These are phyloP conservation scores for Cryoendolithus antarcticus DNA, from an alignment of 2,329 filamentous ascomycete genomes.

Conservation along the genomic window DNA sequence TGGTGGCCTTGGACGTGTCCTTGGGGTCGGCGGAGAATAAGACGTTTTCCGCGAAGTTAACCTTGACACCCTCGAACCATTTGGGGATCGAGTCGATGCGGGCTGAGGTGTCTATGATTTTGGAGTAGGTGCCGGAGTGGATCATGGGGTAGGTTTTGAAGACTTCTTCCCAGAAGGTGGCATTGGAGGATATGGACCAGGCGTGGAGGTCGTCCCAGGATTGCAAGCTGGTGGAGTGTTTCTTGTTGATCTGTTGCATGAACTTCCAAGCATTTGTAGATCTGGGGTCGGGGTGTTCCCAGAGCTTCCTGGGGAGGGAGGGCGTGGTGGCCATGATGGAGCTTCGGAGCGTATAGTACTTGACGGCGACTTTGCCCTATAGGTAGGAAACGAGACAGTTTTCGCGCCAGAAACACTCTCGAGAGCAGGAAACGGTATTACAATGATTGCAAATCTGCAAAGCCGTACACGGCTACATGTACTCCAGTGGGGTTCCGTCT, in stretches of 20 bases:
- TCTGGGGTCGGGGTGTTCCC: slow-evolving; percentile 28
- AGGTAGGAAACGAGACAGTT: too few relatives aligned
- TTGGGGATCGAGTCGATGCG: slow-evolving; percentile 61
- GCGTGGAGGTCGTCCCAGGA: slow-evolving; percentile 58
- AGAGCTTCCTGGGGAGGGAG: slow-evolving; percentile 31
- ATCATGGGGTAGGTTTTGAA: slow-evolving; percentile 51
- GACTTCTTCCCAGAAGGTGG: slow-evolving; percentile 53
- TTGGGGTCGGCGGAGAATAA: slow-evolving; percentile 45
- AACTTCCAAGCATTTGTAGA: slow-evolving; percentile 53
- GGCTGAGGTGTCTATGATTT: slow-evolving; percentile 54
- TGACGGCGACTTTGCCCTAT: too few relatives aligned
- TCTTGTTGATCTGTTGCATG: slow-evolving; percentile 52
- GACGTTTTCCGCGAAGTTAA: slow-evolving; percentile 74
- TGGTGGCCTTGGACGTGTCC: slow-evolving; percentile 37
- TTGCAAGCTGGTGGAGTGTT: slow-evolving; percentile 45
- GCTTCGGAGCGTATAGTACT: too few relatives aligned
- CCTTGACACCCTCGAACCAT: slow-evolving; percentile 62
- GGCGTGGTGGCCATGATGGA: slow-evolving; percentile 8
- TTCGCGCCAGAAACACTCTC: too few relatives aligned
- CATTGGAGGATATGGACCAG: slow-evolving; percentile 52
- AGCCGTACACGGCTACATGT: too few relatives aligned
- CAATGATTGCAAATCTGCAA: too few relatives aligned
- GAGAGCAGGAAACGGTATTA: too few relatives aligned
- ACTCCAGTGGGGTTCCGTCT: too few relatives aligned
- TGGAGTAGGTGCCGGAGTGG: slow-evolving; percentile 41